Base-by-base conservation (phyloP, 179 eudicot genomes). In the Silene noctiflora region DNA sequence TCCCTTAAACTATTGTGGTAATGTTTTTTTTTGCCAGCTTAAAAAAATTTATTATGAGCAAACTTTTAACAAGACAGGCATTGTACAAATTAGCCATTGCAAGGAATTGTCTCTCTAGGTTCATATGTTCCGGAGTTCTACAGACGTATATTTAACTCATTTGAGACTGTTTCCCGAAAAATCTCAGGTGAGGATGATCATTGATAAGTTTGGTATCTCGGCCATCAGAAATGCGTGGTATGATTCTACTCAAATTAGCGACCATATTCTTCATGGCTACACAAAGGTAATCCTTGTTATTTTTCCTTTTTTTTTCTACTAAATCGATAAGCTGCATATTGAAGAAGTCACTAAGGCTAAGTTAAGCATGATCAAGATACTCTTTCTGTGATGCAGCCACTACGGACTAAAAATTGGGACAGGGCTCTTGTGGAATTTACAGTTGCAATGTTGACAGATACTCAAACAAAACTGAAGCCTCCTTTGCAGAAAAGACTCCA, bases 381-480 rank as follows among this genome's bases (percentile, higher is more conserved):
- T 19, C 51, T 3, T 19, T 55, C 46, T 71, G 11, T 75, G 58
- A 33, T 84, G 83, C 91, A 94, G 98, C 97, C 98, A 33, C 79
- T 94, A 67, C 88, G 84, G 79, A 83, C 81, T 12, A 94, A 88
- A 83, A 91, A 86, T 73, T 94, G 98, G 97, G 98, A 94, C 80
- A 91, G 62, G 80, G 97, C 98, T 46, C 88, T 94, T 56, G 89
- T 83, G 65, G 97, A 94, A 69, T 89, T 68, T 76, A 83, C 89
- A 1, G 87, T 84, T 27, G 97, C 93, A 53, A 84, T 86, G 93
- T 72, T 94, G 69, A 71, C 89, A 56, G 96, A 87, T 86, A 72
- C 92, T 31, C 81, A 79, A 56, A 80, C 89, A 27, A 83, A 86
- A 77, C 74, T 82, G 71, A 91, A 89, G 72, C 87, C 88, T 48